phyloP scores from a whole-genome alignment of 306 rosid genomes.

The Citrullus colocynthis region DNA sequence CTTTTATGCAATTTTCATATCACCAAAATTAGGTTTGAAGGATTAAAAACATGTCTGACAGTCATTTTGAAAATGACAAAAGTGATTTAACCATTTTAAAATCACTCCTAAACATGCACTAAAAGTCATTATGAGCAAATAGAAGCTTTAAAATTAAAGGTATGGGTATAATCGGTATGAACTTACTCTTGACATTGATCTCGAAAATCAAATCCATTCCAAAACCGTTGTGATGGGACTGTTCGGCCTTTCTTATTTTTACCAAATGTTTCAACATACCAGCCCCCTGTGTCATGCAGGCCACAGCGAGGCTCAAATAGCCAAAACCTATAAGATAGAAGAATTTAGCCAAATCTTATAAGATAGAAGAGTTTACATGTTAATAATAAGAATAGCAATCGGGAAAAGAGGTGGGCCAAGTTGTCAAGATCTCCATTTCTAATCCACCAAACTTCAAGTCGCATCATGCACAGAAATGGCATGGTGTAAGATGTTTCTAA shows the following conservation, averaged over 20 bases:
- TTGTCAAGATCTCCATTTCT: not conserved
- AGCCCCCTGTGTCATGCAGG: conserved; percentile 87
- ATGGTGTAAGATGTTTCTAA: not conserved
- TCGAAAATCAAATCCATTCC: conserved; percentile 59
- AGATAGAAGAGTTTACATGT: conserved; percentile 1
- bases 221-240: conserved; percentile 54
- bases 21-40: too few relatives aligned
- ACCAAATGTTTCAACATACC: conserved; percentile 92
- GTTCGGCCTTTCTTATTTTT: conserved; percentile 68
- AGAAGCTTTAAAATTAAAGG: not conserved
- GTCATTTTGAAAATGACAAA: too few relatives aligned
- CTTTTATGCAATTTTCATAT: too few relatives aligned
- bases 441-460: not conserved
- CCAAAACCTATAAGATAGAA: conserved; percentile 63
- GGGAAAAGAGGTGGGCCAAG: not conserved
- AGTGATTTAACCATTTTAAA: too few relatives aligned
- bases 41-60: too few relatives aligned
- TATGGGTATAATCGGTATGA: not conserved
- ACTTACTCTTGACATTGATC: conserved; percentile 49
- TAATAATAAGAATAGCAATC: not conserved
- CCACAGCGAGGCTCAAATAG: conserved; percentile 96
- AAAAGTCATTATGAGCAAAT: not conserved
- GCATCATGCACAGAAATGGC: not conserved
- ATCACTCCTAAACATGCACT: too few relatives aligned
- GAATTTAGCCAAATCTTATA: conserved; percentile 70